phyloP scores from a whole-genome alignment of 2,329 filamentous ascomycete genomes.

The Chaetomiaceae sp. region DNA sequence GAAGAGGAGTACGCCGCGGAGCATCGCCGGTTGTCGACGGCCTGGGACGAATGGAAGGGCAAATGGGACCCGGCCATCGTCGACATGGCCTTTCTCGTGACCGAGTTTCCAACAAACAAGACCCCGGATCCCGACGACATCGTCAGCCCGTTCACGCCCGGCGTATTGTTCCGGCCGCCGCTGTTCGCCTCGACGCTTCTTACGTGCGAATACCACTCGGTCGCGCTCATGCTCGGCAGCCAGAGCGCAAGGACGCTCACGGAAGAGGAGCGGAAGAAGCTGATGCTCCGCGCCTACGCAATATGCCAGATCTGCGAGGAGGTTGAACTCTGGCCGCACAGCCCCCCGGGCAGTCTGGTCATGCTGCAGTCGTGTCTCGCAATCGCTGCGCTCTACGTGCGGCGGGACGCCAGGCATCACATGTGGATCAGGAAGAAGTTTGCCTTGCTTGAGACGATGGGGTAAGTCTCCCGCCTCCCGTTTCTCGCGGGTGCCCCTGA shows the following conservation, averaged over 20 bases:
- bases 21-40: constrained; percentile 48
- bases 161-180: constrained; percentile 64
- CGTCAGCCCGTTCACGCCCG: constrained; percentile 66
- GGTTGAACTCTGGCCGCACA: constrained; percentile 65
- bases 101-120: constrained; percentile 53
- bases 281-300: constrained; percentile 59
- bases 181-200: constrained; percentile 72
- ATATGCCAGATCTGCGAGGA: constrained; percentile 77
- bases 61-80: constrained; percentile 58
- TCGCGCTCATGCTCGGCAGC: constrained; percentile 74
- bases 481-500: too few species aligned
- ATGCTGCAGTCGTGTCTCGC: constrained; percentile 71
- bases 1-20: constrained; percentile 61
- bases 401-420: constrained; percentile 64
- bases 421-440: constrained; percentile 79
- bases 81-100: constrained; percentile 58
- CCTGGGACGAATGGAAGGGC: constrained; percentile 44
- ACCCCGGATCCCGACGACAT: constrained; percentile 58
- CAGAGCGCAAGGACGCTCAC: constrained; percentile 59
- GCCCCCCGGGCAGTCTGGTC: constrained; percentile 65
- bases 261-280: constrained; percentile 46
- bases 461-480: constrained; percentile 65
- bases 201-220: constrained; percentile 70
- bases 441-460: constrained; percentile 69
- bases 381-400: constrained; percentile 75